These are phyloP conservation scores for Dacryopinax primogenitus DNA, from an alignment of 768 basidiomycete genomes.

Conservation along the genomic window DNA sequence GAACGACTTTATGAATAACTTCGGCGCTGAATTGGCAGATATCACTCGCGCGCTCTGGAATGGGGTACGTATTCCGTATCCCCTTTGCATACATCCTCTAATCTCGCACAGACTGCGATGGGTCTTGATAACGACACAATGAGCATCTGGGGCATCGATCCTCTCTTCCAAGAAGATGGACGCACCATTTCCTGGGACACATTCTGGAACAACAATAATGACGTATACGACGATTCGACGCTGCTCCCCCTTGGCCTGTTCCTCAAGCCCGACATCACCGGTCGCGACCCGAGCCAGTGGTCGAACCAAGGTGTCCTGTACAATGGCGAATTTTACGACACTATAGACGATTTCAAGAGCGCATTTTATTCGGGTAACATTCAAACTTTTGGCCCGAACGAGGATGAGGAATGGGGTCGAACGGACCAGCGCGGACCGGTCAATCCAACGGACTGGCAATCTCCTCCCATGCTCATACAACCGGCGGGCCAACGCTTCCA, in stretches of 20 bases:
- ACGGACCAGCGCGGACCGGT: constrained; percentile 18
- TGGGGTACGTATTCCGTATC: constrained; percentile 4
- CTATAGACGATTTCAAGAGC: constrained; percentile 21
- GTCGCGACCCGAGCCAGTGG: constrained; percentile 22
- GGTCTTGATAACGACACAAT: constrained; percentile 13
- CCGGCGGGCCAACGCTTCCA: constrained; percentile 21
- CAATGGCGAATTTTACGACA: constrained; percentile 19
- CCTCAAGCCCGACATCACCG: constrained; percentile 21
- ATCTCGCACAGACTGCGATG: constrained; percentile 13
- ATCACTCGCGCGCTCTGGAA: constrained; percentile 18
- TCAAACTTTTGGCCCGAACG: constrained; percentile 19
- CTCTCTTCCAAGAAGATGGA: constrained; percentile 22
- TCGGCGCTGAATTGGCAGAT: constrained; percentile 20
- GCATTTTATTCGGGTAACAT: constrained; percentile 19
- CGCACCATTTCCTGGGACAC: constrained; percentile 19
- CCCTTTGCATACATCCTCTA: background rate
- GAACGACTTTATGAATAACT: constrained; percentile 8
- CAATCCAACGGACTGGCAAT: constrained; percentile 17
- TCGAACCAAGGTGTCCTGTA: constrained; percentile 20
- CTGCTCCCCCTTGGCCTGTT: constrained; percentile 19
- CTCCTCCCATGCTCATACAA: constrained; percentile 20
- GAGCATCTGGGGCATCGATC: constrained; percentile 23
- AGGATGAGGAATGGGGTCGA: constrained; percentile 17
- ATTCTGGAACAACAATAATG: constrained; percentile 11
- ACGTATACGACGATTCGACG: constrained; percentile 20